Evolutionary conservation across 202 grass and related monocot genomes (phyloP).

Genomic region (Thinopyrum obtusiflorum): DNA sequence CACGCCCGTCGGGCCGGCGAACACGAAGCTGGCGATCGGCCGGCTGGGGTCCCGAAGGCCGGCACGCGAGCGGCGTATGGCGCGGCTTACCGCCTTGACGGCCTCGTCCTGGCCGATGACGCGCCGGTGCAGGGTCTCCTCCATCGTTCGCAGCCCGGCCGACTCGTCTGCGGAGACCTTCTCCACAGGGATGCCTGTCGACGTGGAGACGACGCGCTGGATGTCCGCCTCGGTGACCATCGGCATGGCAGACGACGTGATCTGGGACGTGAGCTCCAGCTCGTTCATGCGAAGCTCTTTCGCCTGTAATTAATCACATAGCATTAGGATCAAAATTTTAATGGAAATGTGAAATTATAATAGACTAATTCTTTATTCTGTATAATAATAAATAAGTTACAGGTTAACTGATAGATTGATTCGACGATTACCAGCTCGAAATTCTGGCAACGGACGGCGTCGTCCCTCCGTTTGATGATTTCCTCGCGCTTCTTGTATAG

Average conservation of each 20-base stretch:
- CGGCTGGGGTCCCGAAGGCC: conserved; percentile 45
- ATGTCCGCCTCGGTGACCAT: conserved; percentile 8
- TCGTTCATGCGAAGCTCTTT: conserved; percentile 25
- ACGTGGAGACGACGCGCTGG: not conserved
- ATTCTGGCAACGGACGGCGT: conserved; percentile 37
- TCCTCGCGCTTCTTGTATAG: conserved; percentile 36
- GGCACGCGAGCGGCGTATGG: conserved; percentile 40
- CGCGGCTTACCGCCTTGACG: conserved; percentile 42
- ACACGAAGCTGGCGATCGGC: conserved; percentile 63
- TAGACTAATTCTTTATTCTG: too few species aligned
- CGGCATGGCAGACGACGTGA: conserved; percentile 22
- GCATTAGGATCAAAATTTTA: not conserved
- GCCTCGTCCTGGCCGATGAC: not conserved
- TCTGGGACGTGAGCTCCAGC: conserved; percentile 37
- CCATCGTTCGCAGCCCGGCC: not conserved
- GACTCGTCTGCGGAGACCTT: not conserved
- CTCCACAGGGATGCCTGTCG: not conserved
- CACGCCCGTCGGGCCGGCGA: conserved; percentile 61
- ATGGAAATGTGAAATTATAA: not conserved
- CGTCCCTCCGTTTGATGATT: conserved; percentile 38
- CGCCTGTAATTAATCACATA: conserved; percentile 26
- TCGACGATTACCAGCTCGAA: conserved; percentile 39
- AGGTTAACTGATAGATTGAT: not conserved
- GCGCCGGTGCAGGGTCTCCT: not conserved
- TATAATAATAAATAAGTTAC: not conserved